A percentile compares a stretch with the other conserved stretches of the same genome.
Conservation (phyloP, 208 protist species). For the Balamuthia mandrillaris region DNA sequence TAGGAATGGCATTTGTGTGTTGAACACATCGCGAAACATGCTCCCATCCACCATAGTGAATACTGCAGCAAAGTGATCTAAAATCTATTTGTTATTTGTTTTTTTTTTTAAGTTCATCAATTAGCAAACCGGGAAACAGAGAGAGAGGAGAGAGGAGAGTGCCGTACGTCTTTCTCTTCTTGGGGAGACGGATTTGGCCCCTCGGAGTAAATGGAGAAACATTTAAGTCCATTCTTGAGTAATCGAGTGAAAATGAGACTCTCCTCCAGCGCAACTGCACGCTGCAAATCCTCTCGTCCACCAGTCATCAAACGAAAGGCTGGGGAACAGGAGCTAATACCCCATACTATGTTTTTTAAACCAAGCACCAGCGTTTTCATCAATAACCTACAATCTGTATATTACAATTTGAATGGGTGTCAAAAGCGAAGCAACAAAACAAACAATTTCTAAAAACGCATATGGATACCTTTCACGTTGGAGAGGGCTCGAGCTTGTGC, state of each 20-base stretch:
- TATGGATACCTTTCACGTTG: too few relatives aligned
- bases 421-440: too few relatives aligned
- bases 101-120: too few relatives aligned
- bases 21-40: constrained; percentile 71
- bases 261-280: constrained; percentile 45
- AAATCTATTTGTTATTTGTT: too few relatives aligned
- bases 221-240: constrained; percentile 64
- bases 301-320: background rate
- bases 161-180: constrained; percentile 51
- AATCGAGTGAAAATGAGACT: constrained; percentile 55
- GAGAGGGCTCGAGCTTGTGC: too few relatives aligned
- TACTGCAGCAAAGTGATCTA: constrained; percentile 74
- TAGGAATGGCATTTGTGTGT: constrained; percentile 58
- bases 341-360: constrained; percentile 77
- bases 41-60: constrained; percentile 71
- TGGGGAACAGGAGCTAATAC: background rate
- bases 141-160: background rate
- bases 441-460: too few relatives aligned
- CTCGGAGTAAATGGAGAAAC: constrained; percentile 68
- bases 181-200: background rate
- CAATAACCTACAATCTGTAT: constrained; percentile 59
- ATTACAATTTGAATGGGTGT: too few relatives aligned
- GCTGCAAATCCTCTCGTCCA: background rate
- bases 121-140: too few relatives aligned
- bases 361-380: constrained; percentile 73